Evolutionary conservation across 371 early-diverging fungal species (phyloP), one percentile per base, ranked within the genome.

Genomic region (Apophysomyces trapeziformis): DNA sequence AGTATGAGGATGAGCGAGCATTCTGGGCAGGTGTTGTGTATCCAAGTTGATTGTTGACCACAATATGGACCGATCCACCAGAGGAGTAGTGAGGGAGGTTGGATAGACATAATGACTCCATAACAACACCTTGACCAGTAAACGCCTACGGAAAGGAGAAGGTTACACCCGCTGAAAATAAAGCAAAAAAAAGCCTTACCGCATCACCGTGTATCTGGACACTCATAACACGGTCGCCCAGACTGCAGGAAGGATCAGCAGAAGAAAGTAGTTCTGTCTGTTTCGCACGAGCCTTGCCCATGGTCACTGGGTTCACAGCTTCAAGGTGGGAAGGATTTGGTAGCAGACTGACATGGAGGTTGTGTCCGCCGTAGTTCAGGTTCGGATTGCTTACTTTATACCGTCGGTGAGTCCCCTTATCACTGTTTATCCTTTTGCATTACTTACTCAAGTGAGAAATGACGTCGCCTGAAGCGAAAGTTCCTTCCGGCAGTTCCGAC

Each of bases 31-130:
- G 93, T 9, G 98, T 97, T 0, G 98, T 98, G 79, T 95, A 98
- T 14, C 99, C 99, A 38, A 97, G 84, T 79, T 98, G 99, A 75
- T 98, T 98, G 77, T 98, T 98, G 69, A 98, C 96, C 36, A 98
- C 95, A 67, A 98, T 85, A 72, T 98, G 99, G 14, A 98, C 77
- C 4, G 95, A 92, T 2, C 99, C 98, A 64, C 98, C 99, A 0
- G 92, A 90, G 1, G 93, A 89, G 76, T 90, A 98, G 59, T 94
- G 95, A 4, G 97, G 95, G 47, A 98, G 79, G 68, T 97, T 94
- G 7, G 96, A 93, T 54, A 98, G 72, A 9, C 95, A 94, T 32
- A 98, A 76, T n/a, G 96, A 90, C 73, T 98, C 99, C 85, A 92
- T 94, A 8, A 96, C 95, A 14, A 98, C 92, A 21, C 99, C 99